A percentile compares a stretch with the other conserved stretches of the same genome.
phyloP scores from a whole-genome alignment of 306 rosid genomes.

The Cyclanthera cordifolia region DNA sequence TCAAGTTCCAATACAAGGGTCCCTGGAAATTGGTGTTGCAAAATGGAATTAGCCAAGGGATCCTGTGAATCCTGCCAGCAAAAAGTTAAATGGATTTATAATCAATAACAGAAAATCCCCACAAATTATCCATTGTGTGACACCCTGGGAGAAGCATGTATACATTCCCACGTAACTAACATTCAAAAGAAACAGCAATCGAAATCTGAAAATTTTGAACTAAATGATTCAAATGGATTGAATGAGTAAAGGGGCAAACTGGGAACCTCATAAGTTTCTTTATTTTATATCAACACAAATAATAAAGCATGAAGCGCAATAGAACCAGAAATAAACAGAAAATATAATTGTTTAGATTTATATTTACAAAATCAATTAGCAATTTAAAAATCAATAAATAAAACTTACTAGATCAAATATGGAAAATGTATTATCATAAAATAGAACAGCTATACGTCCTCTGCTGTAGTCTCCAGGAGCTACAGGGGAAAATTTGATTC shows the following conservation, averaged over 20 bases:
- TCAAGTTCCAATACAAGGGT: constrained; percentile 92
- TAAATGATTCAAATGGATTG: too few relatives aligned
- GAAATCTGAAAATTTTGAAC: neutral
- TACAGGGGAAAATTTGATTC: constrained; percentile 83
- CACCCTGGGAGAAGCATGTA: neutral
- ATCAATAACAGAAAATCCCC: neutral
- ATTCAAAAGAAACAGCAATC: neutral
- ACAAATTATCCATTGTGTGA: neutral
- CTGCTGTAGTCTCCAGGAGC: constrained; percentile 79
- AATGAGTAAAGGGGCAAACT: too few relatives aligned
- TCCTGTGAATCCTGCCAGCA: constrained; percentile 72
- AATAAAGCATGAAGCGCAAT: too few relatives aligned
- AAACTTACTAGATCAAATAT: constrained; percentile 84
- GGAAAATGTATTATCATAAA: constrained; percentile 86
- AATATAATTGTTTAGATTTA: neutral
- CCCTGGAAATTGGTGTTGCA: constrained; percentile 87
- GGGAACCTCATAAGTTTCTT: too few relatives aligned
- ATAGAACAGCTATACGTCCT: constrained; percentile 89
- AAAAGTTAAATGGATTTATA: neutral
- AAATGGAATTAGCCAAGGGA: constrained; percentile 83
- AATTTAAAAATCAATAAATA: neutral
- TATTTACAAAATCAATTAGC: constrained; percentile 4
- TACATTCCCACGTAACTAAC: neutral
- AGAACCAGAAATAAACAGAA: neutral
- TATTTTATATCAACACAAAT: too few relatives aligned